Evolutionary conservation across 768 basidiomycete species (phyloP), one percentile per base, ranked within the genome.

Genomic region (Pisolithus tinctorius): DNA sequence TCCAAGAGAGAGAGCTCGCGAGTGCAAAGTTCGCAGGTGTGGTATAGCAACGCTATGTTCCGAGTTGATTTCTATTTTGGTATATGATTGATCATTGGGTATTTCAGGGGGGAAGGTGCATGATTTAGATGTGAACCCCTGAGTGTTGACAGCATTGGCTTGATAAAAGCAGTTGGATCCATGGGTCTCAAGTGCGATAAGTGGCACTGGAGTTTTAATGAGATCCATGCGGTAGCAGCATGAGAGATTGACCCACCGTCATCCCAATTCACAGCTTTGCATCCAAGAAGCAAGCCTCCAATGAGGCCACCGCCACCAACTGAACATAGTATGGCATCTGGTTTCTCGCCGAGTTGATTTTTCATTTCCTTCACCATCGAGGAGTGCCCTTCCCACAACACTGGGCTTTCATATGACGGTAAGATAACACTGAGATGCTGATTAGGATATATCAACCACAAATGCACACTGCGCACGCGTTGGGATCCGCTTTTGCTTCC

Each of bases 91-190:
- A 20, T 58, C 54, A n/a, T 31, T 47, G 34, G 55, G 45, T 48
- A 55, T 54, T 16, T 49, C 49, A 74, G 62, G 11, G 65, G 73
- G 37, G 56, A 58, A 45, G 60, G 59, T 47, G 16, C 71, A 68
- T 49, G 63, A 69, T 38, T 66, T 60, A 2, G 61, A 67, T n/a
- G 59, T 59, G 50, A 68, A 68, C 0, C 57, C 59, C 29, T 58
- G 55, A 0, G 69, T 63, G 58, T 84, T 89, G 45, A 84, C 69
- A n/a, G 78, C 73, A 55, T 82, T 71, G 25, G 86, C 82, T 55
- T 82, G 77, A 63, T 86, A 83, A 67, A 89, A 88, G 60, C 83
- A 87, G 60, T 86, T 78, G 1, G 83, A 79, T 0, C 88, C 88
- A 45, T 76, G 76, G 1, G 88, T 88, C 65, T 85, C 88, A 9